phyloP scores from a whole-genome alignment of 352 stramenopile species.

The Pelagophyceae sp. region DNA sequence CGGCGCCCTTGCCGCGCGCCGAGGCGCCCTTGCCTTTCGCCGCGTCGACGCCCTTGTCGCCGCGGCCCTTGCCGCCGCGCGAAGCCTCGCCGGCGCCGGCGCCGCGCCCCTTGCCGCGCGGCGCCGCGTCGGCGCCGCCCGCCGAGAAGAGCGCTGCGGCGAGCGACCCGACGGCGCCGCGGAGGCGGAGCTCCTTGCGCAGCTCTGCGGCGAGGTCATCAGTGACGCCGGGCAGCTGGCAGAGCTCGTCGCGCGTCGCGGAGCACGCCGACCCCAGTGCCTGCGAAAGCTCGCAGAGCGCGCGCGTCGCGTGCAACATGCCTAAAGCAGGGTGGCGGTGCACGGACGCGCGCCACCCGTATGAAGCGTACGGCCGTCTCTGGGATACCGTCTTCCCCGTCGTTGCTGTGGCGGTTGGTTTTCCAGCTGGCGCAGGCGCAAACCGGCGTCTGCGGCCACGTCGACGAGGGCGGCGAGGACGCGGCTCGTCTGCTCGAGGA shows the following conservation, averaged over 20 bases:
- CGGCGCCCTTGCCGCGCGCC: no score
- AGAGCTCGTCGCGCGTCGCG: background rate
- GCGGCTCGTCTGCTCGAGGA: conserved; percentile 88
- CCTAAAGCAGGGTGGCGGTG: no score
- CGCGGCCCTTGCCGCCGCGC: no score
- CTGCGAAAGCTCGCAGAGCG: background rate
- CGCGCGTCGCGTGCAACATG: background rate
- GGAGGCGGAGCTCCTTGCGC: background rate
- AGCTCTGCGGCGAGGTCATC: background rate
- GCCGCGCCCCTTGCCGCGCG: no score
- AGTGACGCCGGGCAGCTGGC: background rate
- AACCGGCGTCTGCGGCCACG: conserved; percentile 53
- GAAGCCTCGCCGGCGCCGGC: no score
- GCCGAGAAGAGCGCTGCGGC: background rate
- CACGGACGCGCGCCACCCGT: no score
- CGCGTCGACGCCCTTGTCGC: no score
- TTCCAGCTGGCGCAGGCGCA: conserved; percentile 28
- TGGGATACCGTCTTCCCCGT: no score
- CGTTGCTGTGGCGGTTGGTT: background rate
- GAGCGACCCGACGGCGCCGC: background rate
- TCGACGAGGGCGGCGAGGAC: conserved; percentile 84
- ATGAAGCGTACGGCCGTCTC: no score
- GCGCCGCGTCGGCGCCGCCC: background rate
- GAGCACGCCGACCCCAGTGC: background rate
- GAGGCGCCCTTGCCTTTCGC: no score